Evolutionary conservation across 2,329 filamentous ascomycete genomes (phyloP), one percentile per base, ranked within the genome.

Genomic region (Magnaporthiopsis rhizophila): DNA sequence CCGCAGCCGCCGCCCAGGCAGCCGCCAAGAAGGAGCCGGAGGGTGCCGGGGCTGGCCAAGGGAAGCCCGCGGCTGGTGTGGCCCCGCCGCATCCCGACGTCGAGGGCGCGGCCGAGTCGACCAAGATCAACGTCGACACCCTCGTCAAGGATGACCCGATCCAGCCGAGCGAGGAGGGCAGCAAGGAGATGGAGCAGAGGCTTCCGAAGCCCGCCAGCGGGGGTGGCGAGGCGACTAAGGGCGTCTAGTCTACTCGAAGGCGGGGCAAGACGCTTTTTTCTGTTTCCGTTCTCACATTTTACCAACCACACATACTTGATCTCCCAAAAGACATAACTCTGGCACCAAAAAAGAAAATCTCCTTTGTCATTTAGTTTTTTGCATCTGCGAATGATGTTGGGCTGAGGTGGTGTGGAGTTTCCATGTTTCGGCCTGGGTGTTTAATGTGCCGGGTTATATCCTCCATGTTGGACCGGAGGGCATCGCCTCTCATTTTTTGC

Each of bases 121-220:
- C 86, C 28, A 77, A 81, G 62, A 36, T 34, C 64, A 73, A 74
- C 1, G 74, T 67, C 58, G 72, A 76, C 64, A 70, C 73, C 62
- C 65, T 69, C 18, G 73, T 72, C 9, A 69, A 71, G 7, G 74
- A 79, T 66, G 75, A 80, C 66, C 71, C 76, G 12, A 73, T 77
- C 63, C 72, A 74, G n/a, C 80, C 76, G 66, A 82, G 86, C 72
- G 79, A 83, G 65, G 84, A 85, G 66, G 85, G 85, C 66, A 83
- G 86, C 74, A 83, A 81, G 70, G 85, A 85, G 72, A 77, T 81
- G 18, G 82, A 84, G 70, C 78, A 78, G 68, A 78, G 76, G 68
- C 77, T 80, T 69, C 81, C 85, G 58, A 87, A 87, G 77, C 86
- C 86, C 45, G 86, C 83, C 2, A 88, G 85, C 69, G 86, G 88